A percentile compares a stretch with the other conserved stretches of the same genome.
These are phyloP conservation scores for Mariannaea sp. DNA, from an alignment of 2,329 filamentous ascomycete species.

Conservation along the genomic window DNA sequence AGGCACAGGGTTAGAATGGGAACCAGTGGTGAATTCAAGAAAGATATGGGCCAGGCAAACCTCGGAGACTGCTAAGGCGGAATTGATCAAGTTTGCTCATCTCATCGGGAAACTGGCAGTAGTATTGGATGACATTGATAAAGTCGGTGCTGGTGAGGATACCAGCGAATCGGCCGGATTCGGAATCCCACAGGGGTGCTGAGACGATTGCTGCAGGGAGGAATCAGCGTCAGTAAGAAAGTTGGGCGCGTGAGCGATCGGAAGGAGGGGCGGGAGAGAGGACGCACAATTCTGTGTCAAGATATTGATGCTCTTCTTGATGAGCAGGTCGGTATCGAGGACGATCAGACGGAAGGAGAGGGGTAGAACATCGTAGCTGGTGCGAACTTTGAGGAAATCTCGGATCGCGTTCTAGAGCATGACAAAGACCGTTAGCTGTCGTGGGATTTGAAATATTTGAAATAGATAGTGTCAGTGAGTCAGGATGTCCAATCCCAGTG, in stretches of 20 bases:
- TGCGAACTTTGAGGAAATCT: slow-evolving; percentile 94
- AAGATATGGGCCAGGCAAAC: slow-evolving; percentile 57
- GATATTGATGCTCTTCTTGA: slow-evolving; percentile 96
- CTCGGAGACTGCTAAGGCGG: slow-evolving; percentile 85
- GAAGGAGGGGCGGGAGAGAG: background rate
- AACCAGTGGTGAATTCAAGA: background rate
- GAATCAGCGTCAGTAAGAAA: slow-evolving; percentile 19
- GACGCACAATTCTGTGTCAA: slow-evolving; percentile 87
- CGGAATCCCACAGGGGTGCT: slow-evolving; percentile 94
- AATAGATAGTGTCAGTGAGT: no score
- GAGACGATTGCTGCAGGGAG: slow-evolving; percentile 82
- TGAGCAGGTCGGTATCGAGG: slow-evolving; percentile 91
- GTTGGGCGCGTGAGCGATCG: slow-evolving; percentile 3
- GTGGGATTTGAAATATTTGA: background rate
- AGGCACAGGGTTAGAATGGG: slow-evolving; percentile 26
- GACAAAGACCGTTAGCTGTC: slow-evolving; percentile 21
- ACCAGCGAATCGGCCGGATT: slow-evolving; percentile 89
- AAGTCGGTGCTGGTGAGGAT: slow-evolving; percentile 95
- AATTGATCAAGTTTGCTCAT: slow-evolving; percentile 92
- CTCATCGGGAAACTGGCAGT: slow-evolving; percentile 94
- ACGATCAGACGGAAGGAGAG: slow-evolving; percentile 95
- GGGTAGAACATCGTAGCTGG: slow-evolving; percentile 96
- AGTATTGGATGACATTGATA: slow-evolving; percentile 98
- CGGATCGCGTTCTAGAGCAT: slow-evolving; percentile 77
- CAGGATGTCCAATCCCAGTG: background rate